These are phyloP conservation scores for Zoysia japonica DNA, from an alignment of 176 grass and related monocot genomes.

Conservation along the genomic window DNA sequence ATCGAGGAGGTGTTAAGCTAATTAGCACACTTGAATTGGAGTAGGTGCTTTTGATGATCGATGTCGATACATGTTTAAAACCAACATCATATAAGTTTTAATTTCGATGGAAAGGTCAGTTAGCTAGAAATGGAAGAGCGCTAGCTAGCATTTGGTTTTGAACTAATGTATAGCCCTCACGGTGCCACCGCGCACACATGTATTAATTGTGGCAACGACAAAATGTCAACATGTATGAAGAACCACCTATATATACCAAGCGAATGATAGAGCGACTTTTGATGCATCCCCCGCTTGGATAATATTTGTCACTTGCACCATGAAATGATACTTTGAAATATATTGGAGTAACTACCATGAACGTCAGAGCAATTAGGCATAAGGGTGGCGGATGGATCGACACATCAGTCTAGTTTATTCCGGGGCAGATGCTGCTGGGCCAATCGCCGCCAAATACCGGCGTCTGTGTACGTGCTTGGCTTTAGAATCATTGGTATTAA, in stretches of 20 bases:
- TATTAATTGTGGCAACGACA: neutral
- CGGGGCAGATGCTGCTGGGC: slow-evolving; percentile 24
- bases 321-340: slow-evolving; percentile 12
- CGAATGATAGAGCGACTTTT: neutral
- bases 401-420: slow-evolving; percentile 41
- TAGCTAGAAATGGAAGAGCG: neutral
- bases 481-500: slow-evolving; percentile 20
- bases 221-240: no score
- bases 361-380: neutral
- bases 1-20: neutral
- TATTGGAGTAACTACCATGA: neutral
- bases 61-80: neutral
- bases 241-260: no score
- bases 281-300: neutral
- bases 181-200: slow-evolving; percentile 7
- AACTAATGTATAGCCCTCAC: neutral
- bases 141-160: neutral
- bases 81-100: neutral
- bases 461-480: neutral
- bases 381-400: slow-evolving; percentile 30
- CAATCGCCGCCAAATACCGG: slow-evolving; percentile 39
- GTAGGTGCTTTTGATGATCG: neutral
- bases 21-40: neutral
- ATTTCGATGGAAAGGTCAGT: slow-evolving; percentile 2
- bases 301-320: neutral